A percentile compares a stretch with the other conserved stretches of the same genome.
phyloP scores from a whole-genome alignment of 2,329 filamentous ascomycete genomes.

The Apiospora koreana region DNA sequence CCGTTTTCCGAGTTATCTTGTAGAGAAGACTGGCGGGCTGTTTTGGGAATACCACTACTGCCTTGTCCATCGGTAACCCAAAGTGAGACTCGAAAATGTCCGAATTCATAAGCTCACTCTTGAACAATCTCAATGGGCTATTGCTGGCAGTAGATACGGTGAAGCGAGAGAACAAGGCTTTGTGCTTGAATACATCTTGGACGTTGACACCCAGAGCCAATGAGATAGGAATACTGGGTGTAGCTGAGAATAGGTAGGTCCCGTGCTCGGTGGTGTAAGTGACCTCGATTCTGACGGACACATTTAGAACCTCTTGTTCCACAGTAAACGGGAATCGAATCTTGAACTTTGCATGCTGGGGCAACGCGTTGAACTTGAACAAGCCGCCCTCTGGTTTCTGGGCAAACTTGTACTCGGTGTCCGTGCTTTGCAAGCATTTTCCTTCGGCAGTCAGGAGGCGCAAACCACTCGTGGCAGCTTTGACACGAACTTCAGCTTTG shows the following conservation, averaged over 20 bases:
- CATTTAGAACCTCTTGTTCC: slow-evolving; percentile 71
- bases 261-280: slow-evolving; percentile 69
- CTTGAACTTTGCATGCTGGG: slow-evolving; percentile 47
- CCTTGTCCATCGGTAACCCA: slow-evolving; percentile 51
- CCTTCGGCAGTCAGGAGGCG: slow-evolving; percentile 64
- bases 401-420: slow-evolving; percentile 42
- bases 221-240: slow-evolving; percentile 67
- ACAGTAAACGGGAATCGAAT: slow-evolving; percentile 80
- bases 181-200: slow-evolving; percentile 89
- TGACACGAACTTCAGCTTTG: slow-evolving; percentile 61
- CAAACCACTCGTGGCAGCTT: slow-evolving; percentile 65
- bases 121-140: slow-evolving; percentile 73
- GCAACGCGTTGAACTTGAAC: slow-evolving; percentile 52
- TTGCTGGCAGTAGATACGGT: slow-evolving; percentile 80
- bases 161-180: slow-evolving; percentile 82
- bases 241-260: slow-evolving; percentile 63
- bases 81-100: slow-evolving; percentile 68
- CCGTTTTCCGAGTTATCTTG: slow-evolving; percentile 64
- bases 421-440: slow-evolving; percentile 41
- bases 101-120: slow-evolving; percentile 70
- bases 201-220: slow-evolving; percentile 93
- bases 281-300: slow-evolving; percentile 76
- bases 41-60: slow-evolving; percentile 71
- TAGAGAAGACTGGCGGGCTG: slow-evolving; percentile 83
- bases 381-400: slow-evolving; percentile 55